A percentile compares a stretch with the other conserved stretches of the same genome.
phyloP scores from a whole-genome alignment of 768 basidiomycete genomes.

The Paxillus involutus region DNA sequence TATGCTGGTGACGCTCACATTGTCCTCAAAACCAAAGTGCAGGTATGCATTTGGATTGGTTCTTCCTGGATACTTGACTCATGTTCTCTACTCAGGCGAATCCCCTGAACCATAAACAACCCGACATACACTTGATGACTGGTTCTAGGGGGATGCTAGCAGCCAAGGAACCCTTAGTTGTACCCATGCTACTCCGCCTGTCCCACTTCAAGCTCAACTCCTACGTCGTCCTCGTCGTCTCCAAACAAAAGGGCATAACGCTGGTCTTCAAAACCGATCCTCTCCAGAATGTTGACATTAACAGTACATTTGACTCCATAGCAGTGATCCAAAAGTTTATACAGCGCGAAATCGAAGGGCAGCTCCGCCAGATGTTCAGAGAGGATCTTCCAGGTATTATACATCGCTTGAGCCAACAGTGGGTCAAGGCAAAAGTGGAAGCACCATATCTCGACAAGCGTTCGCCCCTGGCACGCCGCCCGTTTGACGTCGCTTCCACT shows the following conservation, averaged over 20 bases:
- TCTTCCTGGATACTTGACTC: not conserved
- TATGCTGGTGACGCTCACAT: slow-evolving; percentile 93
- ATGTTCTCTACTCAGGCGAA: slow-evolving; percentile 64
- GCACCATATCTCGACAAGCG: slow-evolving; percentile 77
- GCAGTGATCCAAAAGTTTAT: slow-evolving; percentile 98
- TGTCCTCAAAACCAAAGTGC: slow-evolving; percentile 87
- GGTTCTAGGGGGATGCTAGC: slow-evolving; percentile 88
- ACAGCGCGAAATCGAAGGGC: slow-evolving; percentile 95
- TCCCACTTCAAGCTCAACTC: slow-evolving; percentile 94
- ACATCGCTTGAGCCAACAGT: slow-evolving; percentile 91
- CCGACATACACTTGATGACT: slow-evolving; percentile 84
- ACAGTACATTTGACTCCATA: slow-evolving; percentile 96
- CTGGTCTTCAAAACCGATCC: slow-evolving; percentile 99
- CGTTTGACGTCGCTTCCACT: slow-evolving; percentile 41
- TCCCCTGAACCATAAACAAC: slow-evolving; percentile 89
- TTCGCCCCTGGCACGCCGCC: slow-evolving; percentile 36
- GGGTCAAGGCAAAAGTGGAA: slow-evolving; percentile 93
- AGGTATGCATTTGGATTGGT: slow-evolving; percentile 49
- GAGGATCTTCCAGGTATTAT: slow-evolving; percentile 97
- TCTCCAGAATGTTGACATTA: slow-evolving; percentile 95
- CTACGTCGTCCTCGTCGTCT: slow-evolving; percentile 96
- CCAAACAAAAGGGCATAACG: slow-evolving; percentile 96
- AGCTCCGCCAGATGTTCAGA: slow-evolving; percentile 96
- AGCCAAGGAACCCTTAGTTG: slow-evolving; percentile 91
- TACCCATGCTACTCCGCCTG: slow-evolving; percentile 96